Base-by-base conservation (phyloP, 2,329 filamentous ascomycete species). In the Pseudogymnoascus sp. region DNA sequence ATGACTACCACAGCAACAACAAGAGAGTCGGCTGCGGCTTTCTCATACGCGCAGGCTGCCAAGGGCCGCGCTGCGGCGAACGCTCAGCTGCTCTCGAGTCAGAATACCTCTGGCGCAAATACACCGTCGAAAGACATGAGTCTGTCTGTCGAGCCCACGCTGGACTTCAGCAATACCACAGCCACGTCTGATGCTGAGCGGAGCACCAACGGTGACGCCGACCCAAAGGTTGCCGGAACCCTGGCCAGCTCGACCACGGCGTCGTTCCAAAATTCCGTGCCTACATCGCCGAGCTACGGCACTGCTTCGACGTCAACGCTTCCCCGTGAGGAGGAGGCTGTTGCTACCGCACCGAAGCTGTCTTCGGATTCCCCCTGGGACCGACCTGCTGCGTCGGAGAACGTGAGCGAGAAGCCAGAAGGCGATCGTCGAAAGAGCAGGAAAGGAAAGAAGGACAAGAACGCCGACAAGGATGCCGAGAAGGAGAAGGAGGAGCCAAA, bases 41-140 rank as follows among this genome's bases (percentile, higher is more conserved):
- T 97, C 74, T 97, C 93, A 64, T 97, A 97, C 76, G 93, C 93
- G 70, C 92, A 96, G 82, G 93, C 93, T 72, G 93, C 93, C 64
- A 94, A 94, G 76, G 91, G 92, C 71, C 83, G 88, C 70, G 64
- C 66, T 62, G 40, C 68, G 40, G 45, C 67, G 18, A 65, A 67
- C 58, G 63, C 66, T 31, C 68, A 68, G 18, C 63, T 66, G 55
- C 68, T 69, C 31, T 69, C 68, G 60, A 69, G 67, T 63, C 70
- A 70, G 64, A 39, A 62, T 58, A 66, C 67, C n/a, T 72, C 71
- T 58, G 69, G 69, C 25, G 62, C 69, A n/a, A 72, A 64, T 60
- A 71, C 71, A 58, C 68, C 69, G 7, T 66, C 65, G 4, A 72
- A 70, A 63, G 70, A 71, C 10, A 37, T 63, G 31, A 66, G 59